These are phyloP conservation scores for Heliocybe sulcata DNA, from an alignment of 1,284 basidiomycete species.

Conservation along the genomic window DNA sequence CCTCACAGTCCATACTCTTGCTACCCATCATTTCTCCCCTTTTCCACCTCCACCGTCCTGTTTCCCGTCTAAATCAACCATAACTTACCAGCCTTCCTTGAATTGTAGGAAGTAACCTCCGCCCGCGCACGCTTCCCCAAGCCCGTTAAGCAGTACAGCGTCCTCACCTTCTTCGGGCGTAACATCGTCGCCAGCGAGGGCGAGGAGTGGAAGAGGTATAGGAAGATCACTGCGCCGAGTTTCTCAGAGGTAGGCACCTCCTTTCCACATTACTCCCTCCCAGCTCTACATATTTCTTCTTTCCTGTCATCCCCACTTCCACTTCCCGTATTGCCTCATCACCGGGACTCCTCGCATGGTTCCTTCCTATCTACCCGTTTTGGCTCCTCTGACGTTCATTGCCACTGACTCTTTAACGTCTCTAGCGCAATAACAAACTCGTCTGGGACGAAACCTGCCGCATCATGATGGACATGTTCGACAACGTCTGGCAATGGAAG, in stretches of 20 bases:
- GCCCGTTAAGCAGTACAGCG: conserved; percentile 21
- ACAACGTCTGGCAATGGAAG: conserved; percentile 26
- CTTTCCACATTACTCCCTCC: no score
- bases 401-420: background rate
- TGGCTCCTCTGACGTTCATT: background rate
- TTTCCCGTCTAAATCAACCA: no score
- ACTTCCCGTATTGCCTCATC: no score
- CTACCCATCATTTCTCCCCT: no score
- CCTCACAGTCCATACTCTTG: no score
- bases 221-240: conserved; percentile 36
- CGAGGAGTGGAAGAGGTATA: conserved; percentile 54
- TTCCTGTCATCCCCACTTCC: no score
- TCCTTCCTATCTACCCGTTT: background rate
- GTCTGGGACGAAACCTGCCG: conserved; percentile 49
- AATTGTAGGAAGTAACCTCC: conserved; percentile 16
- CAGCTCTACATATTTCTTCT: background rate
- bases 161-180: conserved; percentile 31
- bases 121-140: conserved; percentile 26
- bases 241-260: conserved; percentile 38
- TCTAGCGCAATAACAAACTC: conserved; percentile 43
- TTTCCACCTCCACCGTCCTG: background rate
- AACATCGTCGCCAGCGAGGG: conserved; percentile 56
- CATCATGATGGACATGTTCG: conserved; percentile 27
- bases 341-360: background rate
- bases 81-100: no score